These are phyloP conservation scores for Fusarium albosuccineum DNA, from an alignment of 2,329 filamentous ascomycete genomes.

Conservation along the genomic window DNA sequence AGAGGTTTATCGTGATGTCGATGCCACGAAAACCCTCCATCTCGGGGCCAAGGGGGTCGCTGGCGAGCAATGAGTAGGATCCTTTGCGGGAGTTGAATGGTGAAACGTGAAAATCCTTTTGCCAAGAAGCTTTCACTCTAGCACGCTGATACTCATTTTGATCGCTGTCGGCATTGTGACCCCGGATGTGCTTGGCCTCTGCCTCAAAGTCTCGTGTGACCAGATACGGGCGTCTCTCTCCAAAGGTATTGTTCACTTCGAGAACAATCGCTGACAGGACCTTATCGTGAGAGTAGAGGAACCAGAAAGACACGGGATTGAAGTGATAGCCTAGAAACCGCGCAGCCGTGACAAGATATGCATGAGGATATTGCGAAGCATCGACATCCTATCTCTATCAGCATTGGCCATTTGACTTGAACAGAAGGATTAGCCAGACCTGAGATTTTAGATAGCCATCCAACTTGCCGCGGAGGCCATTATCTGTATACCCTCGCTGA, in stretches of 20 bases:
- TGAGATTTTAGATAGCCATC: slow-evolving; percentile 68
- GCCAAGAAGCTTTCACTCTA: slow-evolving; percentile 66
- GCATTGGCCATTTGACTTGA: neutral
- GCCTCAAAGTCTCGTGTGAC: slow-evolving; percentile 45
- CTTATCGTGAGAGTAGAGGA: slow-evolving; percentile 73
- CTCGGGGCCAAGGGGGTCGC: slow-evolving; percentile 58
- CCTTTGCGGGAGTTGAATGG: slow-evolving; percentile 77
- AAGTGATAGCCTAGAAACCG: slow-evolving; percentile 78
- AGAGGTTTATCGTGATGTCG: slow-evolving; percentile 71
- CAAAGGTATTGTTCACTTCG: slow-evolving; percentile 84
- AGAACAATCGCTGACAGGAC: slow-evolving; percentile 74
- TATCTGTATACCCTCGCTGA: slow-evolving; percentile 61
- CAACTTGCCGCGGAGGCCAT: slow-evolving; percentile 74
- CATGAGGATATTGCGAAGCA: slow-evolving; percentile 71
- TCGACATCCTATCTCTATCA: slow-evolving; percentile 64
- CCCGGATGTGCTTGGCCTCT: slow-evolving; percentile 30
- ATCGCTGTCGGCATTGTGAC: neutral
- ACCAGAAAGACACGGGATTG: slow-evolving; percentile 85
- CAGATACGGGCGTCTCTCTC: slow-evolving; percentile 68
- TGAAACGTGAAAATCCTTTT: slow-evolving; percentile 82
- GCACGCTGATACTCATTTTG: slow-evolving; percentile 5
- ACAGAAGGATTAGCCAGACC: slow-evolving; percentile 54
- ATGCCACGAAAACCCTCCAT: slow-evolving; percentile 59
- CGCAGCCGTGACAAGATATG: slow-evolving; percentile 79
- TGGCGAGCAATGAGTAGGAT: slow-evolving; percentile 63